These are phyloP conservation scores for Penicillium bovifimosum DNA, from an alignment of 495 filamentous ascomycete genomes.

Conservation along the genomic window DNA sequence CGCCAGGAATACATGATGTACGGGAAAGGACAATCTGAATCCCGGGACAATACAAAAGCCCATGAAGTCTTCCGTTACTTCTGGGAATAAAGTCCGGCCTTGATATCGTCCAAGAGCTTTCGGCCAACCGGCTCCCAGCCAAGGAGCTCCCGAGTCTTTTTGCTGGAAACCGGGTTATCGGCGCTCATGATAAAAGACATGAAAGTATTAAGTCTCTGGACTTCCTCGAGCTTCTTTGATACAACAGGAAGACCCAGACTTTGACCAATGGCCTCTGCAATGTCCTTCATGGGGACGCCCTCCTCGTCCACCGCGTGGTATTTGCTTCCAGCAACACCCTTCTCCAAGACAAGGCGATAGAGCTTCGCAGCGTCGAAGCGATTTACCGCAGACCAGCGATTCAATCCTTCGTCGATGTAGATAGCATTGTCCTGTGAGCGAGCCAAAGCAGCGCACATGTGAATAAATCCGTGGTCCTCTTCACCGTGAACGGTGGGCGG, in stretches of 20 bases:
- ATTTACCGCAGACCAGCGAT: constrained; percentile 40
- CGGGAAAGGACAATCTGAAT: not conserved
- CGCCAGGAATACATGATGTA: not conserved
- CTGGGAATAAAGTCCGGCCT: constrained; percentile 20
- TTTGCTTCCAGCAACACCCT: constrained; percentile 30
- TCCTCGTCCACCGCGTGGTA: constrained; percentile 42
- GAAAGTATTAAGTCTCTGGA: constrained; percentile 27
- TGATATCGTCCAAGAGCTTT: constrained; percentile 35
- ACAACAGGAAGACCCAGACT: constrained; percentile 25
- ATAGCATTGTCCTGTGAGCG: constrained; percentile 25
- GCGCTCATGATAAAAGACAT: constrained; percentile 15
- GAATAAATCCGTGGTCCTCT: constrained; percentile 31
- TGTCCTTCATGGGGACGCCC: constrained; percentile 32
- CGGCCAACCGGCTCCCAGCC: constrained; percentile 33
- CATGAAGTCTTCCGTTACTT: not conserved
- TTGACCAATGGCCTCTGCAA: constrained; percentile 35
- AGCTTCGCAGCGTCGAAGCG: constrained; percentile 36
- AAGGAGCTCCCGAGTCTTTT: constrained; percentile 34
- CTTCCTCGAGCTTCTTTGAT: constrained; percentile 27
- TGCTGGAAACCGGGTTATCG: constrained; percentile 37
- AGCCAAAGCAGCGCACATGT: constrained; percentile 28
- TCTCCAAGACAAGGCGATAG: constrained; percentile 40
- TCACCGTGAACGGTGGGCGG: constrained; percentile 40
- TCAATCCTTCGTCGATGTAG: constrained; percentile 41
- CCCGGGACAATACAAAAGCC: not conserved